Evolutionary conservation across 2,329 filamentous ascomycete species (phyloP), one percentile per base, ranked within the genome.

Genomic region (Penicillium sp.): DNA sequence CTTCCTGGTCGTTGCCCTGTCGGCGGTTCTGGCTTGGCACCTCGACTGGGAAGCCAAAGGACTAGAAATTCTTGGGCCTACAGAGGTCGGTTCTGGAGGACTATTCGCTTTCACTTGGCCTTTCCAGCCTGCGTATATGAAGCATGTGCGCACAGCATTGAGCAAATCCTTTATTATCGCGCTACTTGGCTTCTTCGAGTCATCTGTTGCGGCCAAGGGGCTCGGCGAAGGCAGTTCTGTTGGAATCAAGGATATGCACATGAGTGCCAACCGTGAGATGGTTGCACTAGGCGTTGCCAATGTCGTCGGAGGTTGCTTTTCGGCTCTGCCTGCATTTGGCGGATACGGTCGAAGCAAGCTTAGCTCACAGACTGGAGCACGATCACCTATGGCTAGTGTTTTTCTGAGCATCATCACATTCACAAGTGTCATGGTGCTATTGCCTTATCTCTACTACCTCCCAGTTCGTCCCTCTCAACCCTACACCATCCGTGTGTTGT

Each of bases 171-270:
- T 99, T 68, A 81, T 97, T 52, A 96, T 99, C 61, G 91, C 92
- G 0, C 81, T 99, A 24, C 85, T 99, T 0, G 94, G 94, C n/a
- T 99, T 99, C 75, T 99, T 99, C 67, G 94, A 99, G 74, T 96
- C 91, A 3, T 96, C 92, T 0, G 92, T 99, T 13, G 94, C 94
- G 1, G 94, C 94, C 35, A 97, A 97, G 76, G 93, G 90, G 60
- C 78, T 99, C 3, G 89, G 89, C 14, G 79, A 78, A 46, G 79
- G 79, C 7, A 77, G 84, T 40, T 79, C 79, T 49, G 84, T 88
- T 60, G 85, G 85, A 10, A 87, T 97, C 32, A 84, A 89, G 57
- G 89, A 86, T 32, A 90, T 97, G 70, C 85, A 89, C 50, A 80
- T 97, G 40, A 96, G 92, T 69, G 85, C 94, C 1, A 99, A 99